Percentiles rank a stretch among this genome's conserved stretches.
Evolutionary conservation across 2,329 filamentous ascomycete species (phyloP).

Genomic region (Pyrenophora seminiperda): DNA sequence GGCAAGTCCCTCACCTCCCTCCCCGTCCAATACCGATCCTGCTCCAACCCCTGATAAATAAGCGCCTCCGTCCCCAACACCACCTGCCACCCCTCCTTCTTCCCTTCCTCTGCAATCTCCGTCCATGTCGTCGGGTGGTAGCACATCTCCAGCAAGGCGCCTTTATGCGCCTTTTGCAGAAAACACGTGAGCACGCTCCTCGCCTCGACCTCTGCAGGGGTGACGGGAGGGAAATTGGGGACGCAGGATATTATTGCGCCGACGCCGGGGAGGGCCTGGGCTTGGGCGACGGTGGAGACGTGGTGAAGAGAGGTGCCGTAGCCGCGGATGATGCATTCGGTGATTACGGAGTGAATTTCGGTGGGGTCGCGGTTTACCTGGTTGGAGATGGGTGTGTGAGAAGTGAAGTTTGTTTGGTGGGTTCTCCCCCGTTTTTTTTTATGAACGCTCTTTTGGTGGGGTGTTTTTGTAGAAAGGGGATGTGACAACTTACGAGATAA

Average conservation of each 20-base stretch:
- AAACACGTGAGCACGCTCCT: constrained; percentile 61
- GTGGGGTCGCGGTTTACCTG: constrained; percentile 69
- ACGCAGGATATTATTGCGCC: constrained; percentile 75
- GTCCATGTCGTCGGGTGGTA: constrained; percentile 74
- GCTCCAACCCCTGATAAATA: constrained; percentile 78
- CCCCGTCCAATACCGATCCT: constrained; percentile 68
- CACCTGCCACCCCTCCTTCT: constrained; percentile 70
- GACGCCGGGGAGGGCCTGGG: constrained; percentile 61
- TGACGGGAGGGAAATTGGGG: constrained; percentile 74
- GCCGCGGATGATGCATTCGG: constrained; percentile 64
- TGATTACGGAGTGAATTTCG: constrained; percentile 71
- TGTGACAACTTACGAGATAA: constrained; percentile 61
- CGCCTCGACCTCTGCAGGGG: constrained; percentile 65
- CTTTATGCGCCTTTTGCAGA: constrained; percentile 60
- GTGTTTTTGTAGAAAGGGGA: neutral
- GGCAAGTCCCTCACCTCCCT: constrained; percentile 63
- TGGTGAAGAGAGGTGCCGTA: constrained; percentile 66
- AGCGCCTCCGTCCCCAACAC: constrained; percentile 77
- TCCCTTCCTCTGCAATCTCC: constrained; percentile 65
- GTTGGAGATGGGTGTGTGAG: no score
- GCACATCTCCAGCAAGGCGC: constrained; percentile 80
- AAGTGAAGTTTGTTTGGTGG: no score
- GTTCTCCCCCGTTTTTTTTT: no score
- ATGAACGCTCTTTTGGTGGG: no score
- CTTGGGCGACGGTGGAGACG: constrained; percentile 66